Evolutionary conservation across 78 protist genomes (phyloP), one percentile per base, ranked within the genome.

Genomic region (Dictyostelium firmibasis): DNA sequence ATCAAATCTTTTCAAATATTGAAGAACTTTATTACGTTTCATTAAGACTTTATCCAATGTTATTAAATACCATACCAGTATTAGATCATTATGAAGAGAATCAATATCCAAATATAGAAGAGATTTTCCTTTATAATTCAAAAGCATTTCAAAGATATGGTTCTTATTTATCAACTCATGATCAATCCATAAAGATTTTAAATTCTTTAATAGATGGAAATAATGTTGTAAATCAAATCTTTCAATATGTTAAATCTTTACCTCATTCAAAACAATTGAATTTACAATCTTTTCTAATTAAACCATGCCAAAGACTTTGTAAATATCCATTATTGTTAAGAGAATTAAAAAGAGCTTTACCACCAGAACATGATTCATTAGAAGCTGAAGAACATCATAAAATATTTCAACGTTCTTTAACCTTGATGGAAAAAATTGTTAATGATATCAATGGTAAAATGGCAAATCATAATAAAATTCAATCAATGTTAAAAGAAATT

Each of bases 301-400:
- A 89, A 81, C 94, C 94, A 47, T 85, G 83, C 2, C 94, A 89
- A 69, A 89, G 94, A 70, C 50, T 89, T 29, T 89, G 94, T 69
- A 89, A 89, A 89, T 89, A 89, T 69, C 94, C 94, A 33, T 57
- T 89, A 4, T 8, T 89, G 2, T 31, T 89, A 8, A 89, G 94
- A 89, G 92, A 89, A 50, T 35, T 89, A 23, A 89, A 89, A 43
- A 89, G 70, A 18, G n/a, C 94, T 29, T 81, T 81, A 29, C 94
- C 94, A 7, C 94, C 94, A 0, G 94, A 89, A 47, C 43, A 81
- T 9, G 62, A 89, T 31, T 57, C 67, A 20, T 57, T 57, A 9
- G 67, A 57, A 5, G 67, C 67, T 57, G 83, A 77, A 41, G 33
- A 18, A 6, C 94, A 89, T 57, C 85, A 89, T 47, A 33, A 81